Evolutionary conservation across 1,139 yeast genomes (phyloP).

Genomic region (Taphrina sp.): DNA sequence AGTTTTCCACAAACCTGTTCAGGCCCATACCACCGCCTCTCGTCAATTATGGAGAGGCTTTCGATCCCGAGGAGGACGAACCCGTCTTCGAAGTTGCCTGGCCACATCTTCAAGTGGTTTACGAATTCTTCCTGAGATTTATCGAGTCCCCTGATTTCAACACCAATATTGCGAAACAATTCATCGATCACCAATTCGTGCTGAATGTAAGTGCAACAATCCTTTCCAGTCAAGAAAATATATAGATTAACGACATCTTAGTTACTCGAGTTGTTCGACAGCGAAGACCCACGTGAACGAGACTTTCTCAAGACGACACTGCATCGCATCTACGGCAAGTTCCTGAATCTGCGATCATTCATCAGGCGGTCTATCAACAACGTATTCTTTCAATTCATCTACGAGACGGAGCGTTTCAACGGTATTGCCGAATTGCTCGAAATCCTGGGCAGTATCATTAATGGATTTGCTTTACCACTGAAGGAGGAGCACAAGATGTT

Average conservation of each 20-base stretch:
- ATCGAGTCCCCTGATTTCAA: slow-evolving; percentile 94
- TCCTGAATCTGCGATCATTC: slow-evolving; percentile 81
- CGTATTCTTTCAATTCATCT: slow-evolving; percentile 86
- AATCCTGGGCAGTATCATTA: slow-evolving; percentile 83
- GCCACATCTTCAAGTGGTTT: slow-evolving; percentile 98
- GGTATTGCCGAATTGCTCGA: slow-evolving; percentile 95
- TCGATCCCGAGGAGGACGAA: slow-evolving; percentile 98
- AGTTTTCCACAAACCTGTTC: slow-evolving; percentile 75
- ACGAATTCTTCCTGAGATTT: slow-evolving; percentile 88
- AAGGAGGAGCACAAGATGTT: slow-evolving; percentile 96
- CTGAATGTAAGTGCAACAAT: slow-evolving; percentile 46
- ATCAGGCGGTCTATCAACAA: slow-evolving; percentile 89
- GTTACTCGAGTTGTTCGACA: slow-evolving; percentile 82
- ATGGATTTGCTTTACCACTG: slow-evolving; percentile 95
- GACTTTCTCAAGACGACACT: slow-evolving; percentile 92
- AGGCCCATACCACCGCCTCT: slow-evolving; percentile 98
- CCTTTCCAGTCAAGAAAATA: not conserved
- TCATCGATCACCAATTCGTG: slow-evolving; percentile 87
- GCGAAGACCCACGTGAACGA: slow-evolving; percentile 95
- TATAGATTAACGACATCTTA: not conserved
- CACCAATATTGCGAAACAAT: slow-evolving; percentile 88
- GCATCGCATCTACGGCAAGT: slow-evolving; percentile 94
- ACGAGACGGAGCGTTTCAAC: slow-evolving; percentile 93
- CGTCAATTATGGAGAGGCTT: slow-evolving; percentile 92
- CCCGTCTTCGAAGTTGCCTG: slow-evolving; percentile 95